Conservation (phyloP, 2,329 filamentous ascomycete species). For the Aspergillus phoenicis region DNA sequence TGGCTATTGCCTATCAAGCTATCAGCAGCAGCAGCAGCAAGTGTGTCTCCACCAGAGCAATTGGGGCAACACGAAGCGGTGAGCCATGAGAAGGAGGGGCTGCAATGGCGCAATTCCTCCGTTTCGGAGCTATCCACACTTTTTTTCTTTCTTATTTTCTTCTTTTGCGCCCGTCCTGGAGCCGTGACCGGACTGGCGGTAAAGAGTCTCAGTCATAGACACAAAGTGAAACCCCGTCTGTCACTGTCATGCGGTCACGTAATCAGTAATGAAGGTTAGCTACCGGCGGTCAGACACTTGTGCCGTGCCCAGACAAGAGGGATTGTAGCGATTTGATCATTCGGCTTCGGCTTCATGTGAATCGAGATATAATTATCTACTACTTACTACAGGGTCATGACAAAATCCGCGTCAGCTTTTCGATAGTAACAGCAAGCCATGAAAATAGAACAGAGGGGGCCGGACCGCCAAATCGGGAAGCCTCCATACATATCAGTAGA, state of each 20-base stretch:
- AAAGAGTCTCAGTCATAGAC: not conserved
- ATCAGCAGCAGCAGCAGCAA: not conserved
- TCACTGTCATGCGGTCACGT: not conserved
- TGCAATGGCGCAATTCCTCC: conserved; percentile 5
- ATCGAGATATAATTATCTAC: too few species aligned
- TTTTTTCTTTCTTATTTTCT: not conserved
- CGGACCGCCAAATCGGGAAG: not conserved
- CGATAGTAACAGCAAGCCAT: not conserved
- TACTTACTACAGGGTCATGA: not conserved
- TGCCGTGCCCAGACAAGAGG: not conserved
- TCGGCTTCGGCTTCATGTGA: too few species aligned
- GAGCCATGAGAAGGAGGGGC: conserved; percentile 5
- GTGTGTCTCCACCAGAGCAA: not conserved
- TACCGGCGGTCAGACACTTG: not conserved
- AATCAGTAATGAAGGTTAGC: not conserved
- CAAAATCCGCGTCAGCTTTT: not conserved
- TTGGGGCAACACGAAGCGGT: conserved; percentile 6
- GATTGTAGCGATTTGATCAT: not conserved
- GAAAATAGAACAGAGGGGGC: not conserved
- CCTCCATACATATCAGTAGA: not conserved
- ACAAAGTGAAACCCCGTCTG: not conserved
- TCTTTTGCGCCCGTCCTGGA: not conserved
- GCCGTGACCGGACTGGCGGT: not conserved
- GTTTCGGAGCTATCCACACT: conserved; percentile 1
- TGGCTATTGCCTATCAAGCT: not conserved